A percentile compares a stretch with the other conserved stretches of the same genome.
Conservation (phyloP, 2,329 filamentous ascomycete genomes). For the Cladorrhinum sp. region DNA sequence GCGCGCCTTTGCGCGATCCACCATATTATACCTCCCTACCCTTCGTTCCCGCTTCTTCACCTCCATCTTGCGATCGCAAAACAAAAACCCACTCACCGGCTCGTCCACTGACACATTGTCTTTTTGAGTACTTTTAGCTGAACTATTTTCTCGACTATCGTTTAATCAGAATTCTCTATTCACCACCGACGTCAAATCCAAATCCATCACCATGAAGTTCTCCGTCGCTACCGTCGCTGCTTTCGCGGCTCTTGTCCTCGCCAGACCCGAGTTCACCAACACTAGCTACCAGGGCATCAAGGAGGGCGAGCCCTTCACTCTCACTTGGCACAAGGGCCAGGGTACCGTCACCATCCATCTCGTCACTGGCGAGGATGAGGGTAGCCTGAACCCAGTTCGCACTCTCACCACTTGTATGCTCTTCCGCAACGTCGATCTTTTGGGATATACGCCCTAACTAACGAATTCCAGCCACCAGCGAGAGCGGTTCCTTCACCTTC, state of each 20-base stretch:
- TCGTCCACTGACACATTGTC: conserved; percentile 10
- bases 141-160: conserved; percentile 18
- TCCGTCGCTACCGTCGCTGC: conserved; percentile 35
- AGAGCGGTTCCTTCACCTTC: conserved; percentile 40
- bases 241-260: conserved; percentile 34
- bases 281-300: conserved; percentile 29
- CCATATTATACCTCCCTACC: neutral
- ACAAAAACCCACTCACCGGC: neutral
- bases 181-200: neutral
- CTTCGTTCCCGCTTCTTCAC: neutral
- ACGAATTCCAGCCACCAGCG: conserved; percentile 30
- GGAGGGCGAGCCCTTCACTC: conserved; percentile 40
- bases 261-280: conserved; percentile 34
- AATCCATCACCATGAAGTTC: conserved; percentile 42
- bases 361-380: conserved; percentile 35
- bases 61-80: neutral
- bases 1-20: conserved; percentile 4
- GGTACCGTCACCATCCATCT: conserved; percentile 44
- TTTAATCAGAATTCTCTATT: conserved; percentile 16
- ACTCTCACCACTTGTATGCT: conserved; percentile 37
- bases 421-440: neutral
- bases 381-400: conserved; percentile 36
- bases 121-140: conserved; percentile 8
- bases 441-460: neutral
- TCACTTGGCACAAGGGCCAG: conserved; percentile 41